These are phyloP conservation scores for Bipolaris zeicola DNA, from an alignment of 2,329 filamentous ascomycete genomes.

Conservation along the genomic window DNA sequence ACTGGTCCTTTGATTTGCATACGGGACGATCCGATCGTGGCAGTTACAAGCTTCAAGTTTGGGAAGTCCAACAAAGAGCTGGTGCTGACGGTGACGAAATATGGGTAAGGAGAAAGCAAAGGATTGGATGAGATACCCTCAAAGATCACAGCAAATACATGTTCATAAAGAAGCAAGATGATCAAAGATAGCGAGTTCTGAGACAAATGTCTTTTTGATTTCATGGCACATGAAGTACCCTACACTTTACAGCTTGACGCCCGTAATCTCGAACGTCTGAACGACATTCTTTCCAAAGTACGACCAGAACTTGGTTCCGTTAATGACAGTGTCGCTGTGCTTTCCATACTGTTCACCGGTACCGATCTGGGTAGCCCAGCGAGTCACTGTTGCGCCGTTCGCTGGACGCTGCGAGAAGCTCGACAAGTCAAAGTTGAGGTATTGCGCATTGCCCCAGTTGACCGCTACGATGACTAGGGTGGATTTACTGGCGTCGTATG, in stretches of 20 bases:
- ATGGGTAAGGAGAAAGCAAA: constrained; percentile 46
- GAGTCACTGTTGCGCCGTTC: constrained; percentile 3
- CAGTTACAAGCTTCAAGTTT: constrained; percentile 65
- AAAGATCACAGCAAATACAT: not conserved
- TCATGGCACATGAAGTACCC: not conserved
- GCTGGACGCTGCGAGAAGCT: constrained; percentile 6
- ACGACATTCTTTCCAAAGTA: constrained; percentile 13
- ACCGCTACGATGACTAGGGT: constrained; percentile 11
- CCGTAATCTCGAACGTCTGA: constrained; percentile 15
- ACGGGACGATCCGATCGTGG: constrained; percentile 67
- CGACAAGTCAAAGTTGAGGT: constrained; percentile 14
- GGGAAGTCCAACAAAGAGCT: constrained; percentile 64
- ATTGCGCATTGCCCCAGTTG: constrained; percentile 11
- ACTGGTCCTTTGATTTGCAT: constrained; percentile 73
- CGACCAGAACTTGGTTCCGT: constrained; percentile 11
- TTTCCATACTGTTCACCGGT: constrained; percentile 11
- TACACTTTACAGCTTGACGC: constrained; percentile 1
- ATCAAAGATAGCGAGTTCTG: not conserved
- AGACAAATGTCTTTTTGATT: not conserved
- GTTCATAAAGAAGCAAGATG: not conserved
- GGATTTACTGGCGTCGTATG: constrained; percentile 9
- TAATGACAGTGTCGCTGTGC: constrained; percentile 6
- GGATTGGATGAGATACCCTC: constrained; percentile 25
- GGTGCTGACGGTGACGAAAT: constrained; percentile 18
- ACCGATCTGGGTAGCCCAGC: constrained; percentile 12